These are phyloP conservation scores for Trichoderma cornu-damae DNA, from an alignment of 2,329 filamentous ascomycete genomes.

Conservation along the genomic window DNA sequence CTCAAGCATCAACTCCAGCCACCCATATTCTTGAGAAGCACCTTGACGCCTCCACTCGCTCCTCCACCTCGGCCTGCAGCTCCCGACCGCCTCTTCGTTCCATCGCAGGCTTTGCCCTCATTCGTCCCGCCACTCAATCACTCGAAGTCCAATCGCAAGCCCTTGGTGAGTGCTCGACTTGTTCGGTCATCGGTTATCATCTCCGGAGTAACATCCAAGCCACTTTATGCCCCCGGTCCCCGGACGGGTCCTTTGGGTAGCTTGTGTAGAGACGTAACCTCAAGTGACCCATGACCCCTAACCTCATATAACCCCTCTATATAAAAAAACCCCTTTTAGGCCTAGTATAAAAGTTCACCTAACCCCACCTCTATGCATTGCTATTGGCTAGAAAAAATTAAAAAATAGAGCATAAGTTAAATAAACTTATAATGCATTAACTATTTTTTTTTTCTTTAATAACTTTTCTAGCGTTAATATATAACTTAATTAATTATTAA, in stretches of 20 bases:
- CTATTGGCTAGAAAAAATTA: too few relatives aligned
- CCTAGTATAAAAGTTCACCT: too few relatives aligned
- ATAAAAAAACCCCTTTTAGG: too few relatives aligned
- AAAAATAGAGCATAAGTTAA: too few relatives aligned
- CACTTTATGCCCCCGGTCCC: slow-evolving; percentile 13
- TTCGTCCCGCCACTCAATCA: slow-evolving; percentile 9
- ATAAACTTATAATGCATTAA: too few relatives aligned
- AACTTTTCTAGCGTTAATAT: too few relatives aligned
- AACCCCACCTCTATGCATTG: too few relatives aligned
- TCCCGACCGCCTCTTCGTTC: slow-evolving; percentile 19
- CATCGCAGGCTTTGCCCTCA: slow-evolving; percentile 8
- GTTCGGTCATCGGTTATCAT: slow-evolving; percentile 2
- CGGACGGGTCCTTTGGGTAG: slow-evolving; percentile 7
- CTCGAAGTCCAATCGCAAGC: slow-evolving; percentile 13
- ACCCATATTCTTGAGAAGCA: slow-evolving; percentile 17
- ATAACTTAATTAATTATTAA: too few relatives aligned
- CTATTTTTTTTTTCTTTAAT: too few relatives aligned
- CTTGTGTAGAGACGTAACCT: too few relatives aligned
- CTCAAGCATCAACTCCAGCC: slow-evolving; percentile 16
- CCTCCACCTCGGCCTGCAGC: slow-evolving; percentile 19
- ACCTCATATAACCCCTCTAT: too few relatives aligned
- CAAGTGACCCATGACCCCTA: too few relatives aligned
- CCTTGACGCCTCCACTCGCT: slow-evolving; percentile 16
- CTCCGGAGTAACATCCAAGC: background rate
- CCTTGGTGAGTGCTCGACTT: background rate